Evolutionary conservation across 2,329 filamentous ascomycete genomes (phyloP), one percentile per base, ranked within the genome.

Genomic region (Alternaria gansuensis): DNA sequence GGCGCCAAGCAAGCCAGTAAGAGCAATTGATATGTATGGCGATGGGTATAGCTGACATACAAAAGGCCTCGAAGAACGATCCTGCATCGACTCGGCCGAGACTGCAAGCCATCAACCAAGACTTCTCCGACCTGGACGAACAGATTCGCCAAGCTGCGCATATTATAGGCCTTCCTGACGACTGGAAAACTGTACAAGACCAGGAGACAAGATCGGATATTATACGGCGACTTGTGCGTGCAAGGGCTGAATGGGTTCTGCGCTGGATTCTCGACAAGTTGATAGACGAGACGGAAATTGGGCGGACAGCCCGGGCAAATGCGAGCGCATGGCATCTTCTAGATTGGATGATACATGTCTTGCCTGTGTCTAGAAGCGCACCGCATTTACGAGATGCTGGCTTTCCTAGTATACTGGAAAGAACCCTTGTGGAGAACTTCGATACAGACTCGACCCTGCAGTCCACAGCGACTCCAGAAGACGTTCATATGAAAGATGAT

Each of bases 351-450:
- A 83, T 91, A 53, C 80, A 82, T 49, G 80, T 87, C n/a, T 85
- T 94, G 17, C 88, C 91, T 0, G 80, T 87, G 0, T 88, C 90
- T 44, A 88, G 87, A 10, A 81, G 91, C 24, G 90, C 91, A 8
- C 87, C 88, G 57, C 87, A 90, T 4, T 82, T 96, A 6, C 87
- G 86, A 23, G 88, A 93, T 57, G 83, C 88, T 56, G 84, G 86
- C 44, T 91, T 96, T 52, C 78, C 90, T 33, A 77, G 79, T 1
- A 84, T 92, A 9, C 74, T 96, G 40, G 86, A 88, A 67, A 84
- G 87, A 67, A 86, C 88, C 0, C 77, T 93, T 46, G 82, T 85
- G 46, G 89, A 92, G 49, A 70, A 72, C 61, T 76, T 74, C 45
- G 69, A 65, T 50, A 49, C 60, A 13, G 59, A 64, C 21, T 36